Evolutionary conservation across 306 rosid species (phyloP), one percentile per base, ranked within the genome.

Genomic region (Cajanus cajan): DNA sequence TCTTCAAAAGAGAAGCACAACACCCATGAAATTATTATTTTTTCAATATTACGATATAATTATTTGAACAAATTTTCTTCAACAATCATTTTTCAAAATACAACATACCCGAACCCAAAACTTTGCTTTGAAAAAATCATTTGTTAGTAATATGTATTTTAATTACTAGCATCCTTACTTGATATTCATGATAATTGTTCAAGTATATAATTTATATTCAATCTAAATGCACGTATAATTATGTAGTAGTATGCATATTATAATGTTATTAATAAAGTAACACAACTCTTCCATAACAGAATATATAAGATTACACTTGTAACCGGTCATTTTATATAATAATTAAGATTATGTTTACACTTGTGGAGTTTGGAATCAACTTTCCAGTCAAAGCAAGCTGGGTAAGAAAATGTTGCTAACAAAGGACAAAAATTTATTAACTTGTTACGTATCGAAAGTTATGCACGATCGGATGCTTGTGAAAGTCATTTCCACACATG

Each of bases 331-430:
- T 21, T 44, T 28, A 31, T 13, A 59, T 28, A 15, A 62, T 18
- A 50, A 22, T 64, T 44, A 7, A 74, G 8, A 10, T n/a, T n/a
- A n/a, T n/a, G n/a, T n/a, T 59, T 73, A 55, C 43, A 72, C 21
- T 74, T 31, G 33, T n/a, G 4, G 43, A 39, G 58, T 77, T 52
- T 54, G 75, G 13, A 66, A 41, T n/a, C 44, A 12, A 67, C 7
- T 39, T 69, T 78, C 62, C 50, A 58, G 77, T 69, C 71, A 78
- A 69, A 78, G 82, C 40, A 33, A 45, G 70, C 63, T 63, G 73
- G 73, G 64, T 47, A 73, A 63, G 64, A 41, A 75, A 44, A 44
- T 47, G 15, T 19, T 45, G 24, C 19, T 10, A 34, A 16, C 11
- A 44, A 62, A 2, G 8, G 47, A 59, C 41, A 77, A 68, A 4